Evolutionary conservation across 768 basidiomycete genomes (phyloP).

Genomic region (Trametes elegans): DNA sequence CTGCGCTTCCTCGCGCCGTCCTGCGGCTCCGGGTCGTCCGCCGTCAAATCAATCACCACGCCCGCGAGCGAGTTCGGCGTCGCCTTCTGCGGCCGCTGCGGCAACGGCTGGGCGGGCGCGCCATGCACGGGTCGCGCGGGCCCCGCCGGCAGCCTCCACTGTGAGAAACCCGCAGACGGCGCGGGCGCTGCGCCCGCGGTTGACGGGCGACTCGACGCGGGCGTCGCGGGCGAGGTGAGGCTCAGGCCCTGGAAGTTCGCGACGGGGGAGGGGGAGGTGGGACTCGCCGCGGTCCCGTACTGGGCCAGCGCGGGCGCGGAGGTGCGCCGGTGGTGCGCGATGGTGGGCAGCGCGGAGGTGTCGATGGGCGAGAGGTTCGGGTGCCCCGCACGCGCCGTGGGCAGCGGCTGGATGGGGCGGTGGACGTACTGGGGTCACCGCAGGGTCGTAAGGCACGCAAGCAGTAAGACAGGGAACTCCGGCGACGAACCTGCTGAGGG

Average conservation of each 20-base stretch:
- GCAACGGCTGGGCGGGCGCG: background rate
- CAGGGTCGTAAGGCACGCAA: too few relatives aligned
- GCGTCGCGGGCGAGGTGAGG: slow-evolving; percentile 3
- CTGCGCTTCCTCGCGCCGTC: background rate
- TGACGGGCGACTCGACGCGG: slow-evolving; percentile 4
- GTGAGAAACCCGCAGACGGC: background rate
- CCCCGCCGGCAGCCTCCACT: background rate
- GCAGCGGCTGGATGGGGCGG: background rate
- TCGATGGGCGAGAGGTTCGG: background rate
- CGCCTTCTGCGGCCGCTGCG: background rate
- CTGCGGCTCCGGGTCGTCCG: background rate
- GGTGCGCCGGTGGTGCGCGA: slow-evolving; percentile 1
- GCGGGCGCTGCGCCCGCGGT: background rate
- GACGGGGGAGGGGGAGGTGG: slow-evolving; percentile 3
- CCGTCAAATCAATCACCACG: slow-evolving; percentile 14
- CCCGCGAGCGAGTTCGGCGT: slow-evolving; percentile 11
- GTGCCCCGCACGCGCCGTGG: background rate
- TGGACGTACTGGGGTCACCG: background rate
- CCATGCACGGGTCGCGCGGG: background rate
- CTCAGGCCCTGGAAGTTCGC: slow-evolving; percentile 4
- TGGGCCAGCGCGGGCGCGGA: background rate
- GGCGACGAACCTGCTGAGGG: background rate
- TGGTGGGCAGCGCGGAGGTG: slow-evolving; percentile 1
- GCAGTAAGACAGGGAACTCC: background rate
- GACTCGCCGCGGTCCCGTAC: background rate